Percentiles rank a stretch among this genome's conserved stretches.
phyloP scores from a whole-genome alignment of 352 stramenopile genomes.

The Phytophthora nicotianae region DNA sequence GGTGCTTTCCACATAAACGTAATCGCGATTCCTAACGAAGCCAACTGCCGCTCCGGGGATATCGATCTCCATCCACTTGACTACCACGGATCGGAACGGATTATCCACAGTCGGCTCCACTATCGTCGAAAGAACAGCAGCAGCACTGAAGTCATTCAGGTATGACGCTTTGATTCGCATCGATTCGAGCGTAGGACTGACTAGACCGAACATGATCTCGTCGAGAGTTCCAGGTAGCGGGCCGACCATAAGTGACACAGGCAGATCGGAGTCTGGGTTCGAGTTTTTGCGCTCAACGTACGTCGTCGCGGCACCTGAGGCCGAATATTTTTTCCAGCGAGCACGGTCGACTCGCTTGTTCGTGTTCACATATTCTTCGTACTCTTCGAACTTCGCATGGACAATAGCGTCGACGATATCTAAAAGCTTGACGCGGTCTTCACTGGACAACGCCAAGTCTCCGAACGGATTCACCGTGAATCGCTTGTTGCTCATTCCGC shows the following conservation, averaged over 20 bases:
- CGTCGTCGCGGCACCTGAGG: slow-evolving; percentile 6
- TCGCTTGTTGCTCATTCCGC: slow-evolving; percentile 5
- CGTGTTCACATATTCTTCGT: slow-evolving; percentile 4
- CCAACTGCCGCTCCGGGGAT: slow-evolving; percentile 10
- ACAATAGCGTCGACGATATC: slow-evolving; percentile 13
- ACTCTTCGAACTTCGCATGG: slow-evolving; percentile 19
- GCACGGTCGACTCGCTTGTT: slow-evolving; percentile 13
- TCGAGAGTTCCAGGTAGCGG: slow-evolving; percentile 31
- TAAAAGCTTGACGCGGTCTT: slow-evolving; percentile 19
- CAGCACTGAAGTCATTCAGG: slow-evolving; percentile 30
- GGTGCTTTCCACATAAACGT: slow-evolving; percentile 24
- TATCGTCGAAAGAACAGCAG: slow-evolving; percentile 43
- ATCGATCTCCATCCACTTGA: slow-evolving; percentile 28
- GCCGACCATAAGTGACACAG: slow-evolving; percentile 25
- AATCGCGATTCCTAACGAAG: slow-evolving; percentile 24
- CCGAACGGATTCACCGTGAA: slow-evolving; percentile 1
- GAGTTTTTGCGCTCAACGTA: slow-evolving; percentile 17
- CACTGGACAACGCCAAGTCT: background rate
- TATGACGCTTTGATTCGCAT: slow-evolving; percentile 29
- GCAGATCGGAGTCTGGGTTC: slow-evolving; percentile 21
- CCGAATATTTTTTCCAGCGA: slow-evolving; percentile 19
- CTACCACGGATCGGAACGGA: slow-evolving; percentile 31
- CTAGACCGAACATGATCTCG: slow-evolving; percentile 40
- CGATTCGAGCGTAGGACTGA: slow-evolving; percentile 29
- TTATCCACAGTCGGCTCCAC: slow-evolving; percentile 40